Evolutionary conservation across 345 rosid genomes (phyloP).

Genomic region (Zanthoxylum bungeanum): DNA sequence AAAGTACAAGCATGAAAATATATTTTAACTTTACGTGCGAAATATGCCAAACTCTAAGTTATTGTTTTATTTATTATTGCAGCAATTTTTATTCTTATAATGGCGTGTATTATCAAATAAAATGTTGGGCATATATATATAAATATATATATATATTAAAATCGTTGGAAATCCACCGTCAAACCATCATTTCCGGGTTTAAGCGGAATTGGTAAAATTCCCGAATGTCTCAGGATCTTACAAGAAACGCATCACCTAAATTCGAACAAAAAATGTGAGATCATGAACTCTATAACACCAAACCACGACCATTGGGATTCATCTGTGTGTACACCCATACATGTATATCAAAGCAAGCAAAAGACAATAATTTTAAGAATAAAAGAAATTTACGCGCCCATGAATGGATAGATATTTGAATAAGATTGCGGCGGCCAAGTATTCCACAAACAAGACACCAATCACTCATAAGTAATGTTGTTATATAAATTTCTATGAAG

Average conservation of each 20-base stretch:
- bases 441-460: conserved; percentile 54
- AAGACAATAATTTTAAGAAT: not conserved
- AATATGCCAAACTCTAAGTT: conserved; percentile 1
- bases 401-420: not conserved
- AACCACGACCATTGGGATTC: no score
- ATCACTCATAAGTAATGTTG: conserved; percentile 34
- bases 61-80: not conserved
- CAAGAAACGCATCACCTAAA: no score
- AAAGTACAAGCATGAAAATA: not conserved
- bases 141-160: no score
- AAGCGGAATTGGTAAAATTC: no score
- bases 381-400: not conserved
- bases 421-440: conserved; percentile 39
- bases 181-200: no score
- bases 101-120: not conserved
- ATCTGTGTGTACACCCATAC: no score
- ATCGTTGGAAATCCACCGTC: no score
- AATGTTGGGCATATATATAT: not conserved
- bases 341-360: not conserved
- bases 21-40: conserved; percentile 6
- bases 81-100: not conserved
- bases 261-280: no score
- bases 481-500: not conserved
- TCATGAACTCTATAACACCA: no score
- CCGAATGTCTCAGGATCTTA: no score